Percentiles rank a stretch among this genome's conserved stretches.
Evolutionary conservation across 192 early-diverging fungal species (phyloP).

Genomic region (Podila minutissima): DNA sequence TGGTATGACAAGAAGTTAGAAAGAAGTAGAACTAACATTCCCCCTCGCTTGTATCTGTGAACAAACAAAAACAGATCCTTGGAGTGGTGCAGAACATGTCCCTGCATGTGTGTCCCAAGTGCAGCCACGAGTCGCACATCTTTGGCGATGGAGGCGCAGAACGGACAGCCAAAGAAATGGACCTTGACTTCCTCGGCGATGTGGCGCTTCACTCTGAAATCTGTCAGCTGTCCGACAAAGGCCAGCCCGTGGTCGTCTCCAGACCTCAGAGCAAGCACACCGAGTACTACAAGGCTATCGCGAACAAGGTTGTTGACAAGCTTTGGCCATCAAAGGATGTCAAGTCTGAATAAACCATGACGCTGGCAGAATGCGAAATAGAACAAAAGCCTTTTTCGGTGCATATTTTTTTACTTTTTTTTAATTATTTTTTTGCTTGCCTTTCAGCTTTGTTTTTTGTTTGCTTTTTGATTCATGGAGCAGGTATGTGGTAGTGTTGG

Average conservation of each 20-base stretch:
- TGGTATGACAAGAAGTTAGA: neutral
- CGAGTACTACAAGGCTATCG: constrained; percentile 60
- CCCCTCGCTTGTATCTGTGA: neutral
- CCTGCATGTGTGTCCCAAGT: constrained; percentile 81
- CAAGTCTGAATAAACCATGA: no score
- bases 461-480: neutral
- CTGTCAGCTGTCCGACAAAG: constrained; percentile 74
- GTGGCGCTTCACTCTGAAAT: constrained; percentile 83
- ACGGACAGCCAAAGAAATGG: constrained; percentile 69
- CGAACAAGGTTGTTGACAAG: constrained; percentile 55
- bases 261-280: constrained; percentile 62
- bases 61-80: constrained; percentile 67
- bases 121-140: constrained; percentile 78
- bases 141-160: constrained; percentile 77
- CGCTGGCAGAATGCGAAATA: no score
- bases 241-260: constrained; percentile 74
- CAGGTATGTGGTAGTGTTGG: neutral
- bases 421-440: neutral
- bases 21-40: neutral
- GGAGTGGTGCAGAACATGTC: constrained; percentile 94
- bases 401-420: neutral
- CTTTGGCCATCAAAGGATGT: constrained; percentile 26
- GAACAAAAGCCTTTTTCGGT: neutral
- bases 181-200: constrained; percentile 75
- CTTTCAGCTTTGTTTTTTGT: no score